Percentiles rank a stretch among this genome's conserved stretches.
These are phyloP conservation scores for Erythrophleum fordii DNA, from an alignment of 306 rosid genomes.

Conservation along the genomic window DNA sequence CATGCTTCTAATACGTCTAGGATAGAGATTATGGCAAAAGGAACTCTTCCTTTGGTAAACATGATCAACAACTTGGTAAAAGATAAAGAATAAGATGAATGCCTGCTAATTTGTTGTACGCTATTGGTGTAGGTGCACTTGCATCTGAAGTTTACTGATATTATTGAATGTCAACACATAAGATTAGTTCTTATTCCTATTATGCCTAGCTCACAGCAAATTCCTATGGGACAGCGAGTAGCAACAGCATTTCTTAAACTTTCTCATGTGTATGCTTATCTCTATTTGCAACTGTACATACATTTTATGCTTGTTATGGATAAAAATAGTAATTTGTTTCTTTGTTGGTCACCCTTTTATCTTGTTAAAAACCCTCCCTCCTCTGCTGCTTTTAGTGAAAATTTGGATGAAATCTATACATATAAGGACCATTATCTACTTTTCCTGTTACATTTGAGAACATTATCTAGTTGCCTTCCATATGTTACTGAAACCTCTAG, in stretches of 20 bases:
- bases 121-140: constrained; percentile 44
- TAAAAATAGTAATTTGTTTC: background rate
- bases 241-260: background rate
- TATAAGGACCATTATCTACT: background rate
- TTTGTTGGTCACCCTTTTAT: background rate
- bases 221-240: constrained; percentile 2
- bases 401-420: background rate
- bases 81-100: constrained; percentile 69
- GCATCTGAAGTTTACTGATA: constrained; percentile 42
- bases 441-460: background rate
- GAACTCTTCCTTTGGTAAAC: constrained; percentile 90
- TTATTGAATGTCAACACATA: constrained; percentile 36
- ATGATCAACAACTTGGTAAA: constrained; percentile 87
- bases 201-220: constrained; percentile 28
- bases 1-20: constrained; percentile 89
- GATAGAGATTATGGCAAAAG: constrained; percentile 93
- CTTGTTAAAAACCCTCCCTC: constrained; percentile 19
- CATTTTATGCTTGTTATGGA: constrained; percentile 20
- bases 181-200: constrained; percentile 23
- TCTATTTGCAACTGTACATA: constrained; percentile 35
- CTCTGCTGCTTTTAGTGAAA: constrained; percentile 20
- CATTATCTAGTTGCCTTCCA: background rate
- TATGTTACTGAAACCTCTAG: background rate
- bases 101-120: constrained; percentile 48
- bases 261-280: background rate